These are phyloP conservation scores for Penicillium janthinellum DNA, from an alignment of 2,329 filamentous ascomycete species.

Conservation along the genomic window DNA sequence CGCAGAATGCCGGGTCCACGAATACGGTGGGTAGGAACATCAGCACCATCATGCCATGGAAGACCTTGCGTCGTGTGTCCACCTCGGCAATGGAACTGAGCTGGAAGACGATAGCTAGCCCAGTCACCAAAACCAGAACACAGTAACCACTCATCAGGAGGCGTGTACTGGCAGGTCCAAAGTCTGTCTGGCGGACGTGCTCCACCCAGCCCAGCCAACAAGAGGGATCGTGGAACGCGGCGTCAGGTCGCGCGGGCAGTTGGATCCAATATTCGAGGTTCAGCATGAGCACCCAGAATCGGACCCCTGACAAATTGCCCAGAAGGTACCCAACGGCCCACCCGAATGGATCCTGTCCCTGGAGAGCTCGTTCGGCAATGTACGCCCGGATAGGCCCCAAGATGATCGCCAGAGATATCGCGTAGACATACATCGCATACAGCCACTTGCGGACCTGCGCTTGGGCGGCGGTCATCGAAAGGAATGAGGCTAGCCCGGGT, in stretches of 20 bases:
- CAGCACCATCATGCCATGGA: constrained; percentile 96
- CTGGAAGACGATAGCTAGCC: constrained; percentile 72
- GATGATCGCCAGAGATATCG: constrained; percentile 65
- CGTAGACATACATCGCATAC: constrained; percentile 79
- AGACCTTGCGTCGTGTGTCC: constrained; percentile 93
- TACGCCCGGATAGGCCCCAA: constrained; percentile 71
- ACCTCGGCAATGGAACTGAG: constrained; percentile 81
- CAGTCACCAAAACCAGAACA: constrained; percentile 66
- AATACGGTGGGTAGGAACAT: constrained; percentile 90
- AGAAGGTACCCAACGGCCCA: constrained; percentile 92
- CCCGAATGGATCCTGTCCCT: constrained; percentile 77
- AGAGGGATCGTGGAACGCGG: constrained; percentile 37
- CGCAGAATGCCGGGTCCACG: constrained; percentile 80
- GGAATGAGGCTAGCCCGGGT: constrained; percentile 68
- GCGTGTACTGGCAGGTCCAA: constrained; percentile 81
- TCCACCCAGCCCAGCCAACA: constrained; percentile 64
- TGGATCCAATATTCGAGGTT: constrained; percentile 75
- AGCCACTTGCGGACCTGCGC: constrained; percentile 76
- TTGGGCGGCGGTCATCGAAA: constrained; percentile 77
- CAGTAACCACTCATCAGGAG: constrained; percentile 77
- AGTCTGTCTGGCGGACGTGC: constrained; percentile 61
- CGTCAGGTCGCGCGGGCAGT: constrained; percentile 56
- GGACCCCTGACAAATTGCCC: constrained; percentile 72
- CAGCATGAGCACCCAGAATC: constrained; percentile 68
- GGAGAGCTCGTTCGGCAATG: constrained; percentile 67